Evolutionary conservation across 306 rosid genomes (phyloP).

Genomic region (Malus fusca): DNA sequence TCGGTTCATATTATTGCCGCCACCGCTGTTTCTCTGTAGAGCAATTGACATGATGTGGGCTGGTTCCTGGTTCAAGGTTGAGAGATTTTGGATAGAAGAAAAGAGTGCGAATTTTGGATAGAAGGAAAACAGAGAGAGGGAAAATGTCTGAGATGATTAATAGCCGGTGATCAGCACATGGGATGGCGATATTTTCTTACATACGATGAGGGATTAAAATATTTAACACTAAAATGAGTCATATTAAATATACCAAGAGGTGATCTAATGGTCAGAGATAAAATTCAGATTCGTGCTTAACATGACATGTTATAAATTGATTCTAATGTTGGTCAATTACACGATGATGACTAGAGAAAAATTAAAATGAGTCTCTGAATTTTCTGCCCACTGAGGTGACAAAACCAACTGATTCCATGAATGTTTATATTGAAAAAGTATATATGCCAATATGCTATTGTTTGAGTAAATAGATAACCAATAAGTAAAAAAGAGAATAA

Average conservation of each 20-base stretch:
- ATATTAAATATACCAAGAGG: no score
- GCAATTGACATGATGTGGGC: slow-evolving; percentile 46
- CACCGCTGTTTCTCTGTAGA: slow-evolving; percentile 18
- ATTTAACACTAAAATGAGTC: no score
- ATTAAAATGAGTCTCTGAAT: rapidly evolving
- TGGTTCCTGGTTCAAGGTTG: slow-evolving; percentile 8
- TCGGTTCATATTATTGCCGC: slow-evolving; percentile 18
- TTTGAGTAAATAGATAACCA: background rate
- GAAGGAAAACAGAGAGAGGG: background rate
- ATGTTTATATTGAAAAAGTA: background rate
- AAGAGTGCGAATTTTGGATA: background rate
- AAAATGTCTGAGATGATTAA: background rate
- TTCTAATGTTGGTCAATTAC: no score
- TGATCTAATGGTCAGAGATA: no score
- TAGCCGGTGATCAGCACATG: slow-evolving; percentile 38
- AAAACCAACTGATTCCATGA: no score
- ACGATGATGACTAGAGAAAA: rapidly evolving
- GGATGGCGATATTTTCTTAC: slow-evolving; percentile 27
- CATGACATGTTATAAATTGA: no score
- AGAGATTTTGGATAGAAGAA: background rate
- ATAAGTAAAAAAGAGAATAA: slow-evolving; percentile 13
- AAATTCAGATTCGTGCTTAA: no score
- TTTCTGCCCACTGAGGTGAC: no score
- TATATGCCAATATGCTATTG: background rate
- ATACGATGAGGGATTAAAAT: no score